Evolutionary conservation across 2,329 filamentous ascomycete genomes (phyloP), one percentile per base, ranked within the genome.

Genomic region (Thyridium curvatum): DNA sequence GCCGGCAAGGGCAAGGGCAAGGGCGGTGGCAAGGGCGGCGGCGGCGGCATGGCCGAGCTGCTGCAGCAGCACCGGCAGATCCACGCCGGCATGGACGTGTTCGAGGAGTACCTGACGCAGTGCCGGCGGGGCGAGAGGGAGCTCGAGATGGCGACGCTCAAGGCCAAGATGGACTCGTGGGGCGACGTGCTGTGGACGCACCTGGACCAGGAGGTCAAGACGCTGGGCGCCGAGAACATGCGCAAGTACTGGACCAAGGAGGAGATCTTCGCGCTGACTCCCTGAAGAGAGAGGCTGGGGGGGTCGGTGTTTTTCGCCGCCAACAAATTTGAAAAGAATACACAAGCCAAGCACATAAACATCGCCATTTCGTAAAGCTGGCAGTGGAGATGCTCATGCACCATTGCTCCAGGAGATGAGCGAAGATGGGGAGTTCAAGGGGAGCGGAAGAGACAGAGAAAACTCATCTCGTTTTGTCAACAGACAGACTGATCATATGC

Each of bases 201-300:
- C 69, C 64, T 95, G 43, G 86, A 93, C 52, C 82, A 90, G 51
- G 89, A 95, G 69, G 88, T 95, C 8, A 66, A 71, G 59, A 76
- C 84, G 48, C 60, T 95, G 26, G 77, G 82, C 3, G 88, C 88
- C 33, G 85, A 93, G 59, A 94, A 91, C 57, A 94, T 95, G 89
- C 72, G 86, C 49, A 78, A 71, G 60, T 89, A 85, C 60, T 95
- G 86, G 86, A 84, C 71, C 0, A 49, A 79, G 43, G 78, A 86
- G 34, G 89, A 95, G 69, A 81, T 95, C 60, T 67, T 62, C 57
- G 62, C 65, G 37, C 71, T 93, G 64, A 79, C 77, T 1, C 86
- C 89, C 66, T 89, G 57, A 61, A 9, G 9, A 18, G 12, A 28
- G 12, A 13, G 32, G 7, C 32, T 8, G 16, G 8, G 17, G 7